Evolutionary conservation across 768 basidiomycete genomes (phyloP).

Genomic region (Mycena olivaceomarginata): DNA sequence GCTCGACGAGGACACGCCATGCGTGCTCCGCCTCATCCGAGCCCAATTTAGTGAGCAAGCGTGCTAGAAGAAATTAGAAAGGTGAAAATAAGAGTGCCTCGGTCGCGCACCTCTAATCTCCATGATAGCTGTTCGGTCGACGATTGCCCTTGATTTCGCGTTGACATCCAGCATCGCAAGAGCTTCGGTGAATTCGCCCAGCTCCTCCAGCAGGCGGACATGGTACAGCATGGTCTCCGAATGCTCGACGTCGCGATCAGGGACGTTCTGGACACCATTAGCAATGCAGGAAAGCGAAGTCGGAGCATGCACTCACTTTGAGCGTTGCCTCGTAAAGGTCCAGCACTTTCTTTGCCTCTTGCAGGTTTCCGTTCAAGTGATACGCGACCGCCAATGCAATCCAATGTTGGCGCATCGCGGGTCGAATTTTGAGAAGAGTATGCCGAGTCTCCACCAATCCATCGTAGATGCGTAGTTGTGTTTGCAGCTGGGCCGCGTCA

Average conservation of each 20-base stretch:
- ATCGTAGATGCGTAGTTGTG: constrained; percentile 90
- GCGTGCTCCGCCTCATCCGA: constrained; percentile 85
- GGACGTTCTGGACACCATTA: constrained; percentile 73
- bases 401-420: constrained; percentile 93
- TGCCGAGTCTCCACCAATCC: constrained; percentile 88
- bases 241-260: constrained; percentile 87
- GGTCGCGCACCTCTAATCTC: constrained; percentile 76
- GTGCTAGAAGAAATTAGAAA: constrained; percentile 69
- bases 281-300: not conserved
- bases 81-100: not conserved
- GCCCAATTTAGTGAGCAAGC: constrained; percentile 81
- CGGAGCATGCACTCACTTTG: constrained; percentile 71
- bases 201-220: constrained; percentile 82
- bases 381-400: constrained; percentile 91
- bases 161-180: constrained; percentile 78
- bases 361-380: constrained; percentile 85
- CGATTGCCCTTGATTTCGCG: constrained; percentile 78
- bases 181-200: constrained; percentile 77
- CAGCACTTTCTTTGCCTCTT: constrained; percentile 82
- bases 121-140: constrained; percentile 82
- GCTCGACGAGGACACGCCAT: constrained; percentile 88
- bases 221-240: constrained; percentile 91
- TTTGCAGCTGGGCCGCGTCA: constrained; percentile 92
- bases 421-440: constrained; percentile 86
- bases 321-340: constrained; percentile 83